Evolutionary conservation across 805 yeast species (phyloP), one percentile per base, ranked within the genome.

Genomic region (Lipomyces oligophaga): DNA sequence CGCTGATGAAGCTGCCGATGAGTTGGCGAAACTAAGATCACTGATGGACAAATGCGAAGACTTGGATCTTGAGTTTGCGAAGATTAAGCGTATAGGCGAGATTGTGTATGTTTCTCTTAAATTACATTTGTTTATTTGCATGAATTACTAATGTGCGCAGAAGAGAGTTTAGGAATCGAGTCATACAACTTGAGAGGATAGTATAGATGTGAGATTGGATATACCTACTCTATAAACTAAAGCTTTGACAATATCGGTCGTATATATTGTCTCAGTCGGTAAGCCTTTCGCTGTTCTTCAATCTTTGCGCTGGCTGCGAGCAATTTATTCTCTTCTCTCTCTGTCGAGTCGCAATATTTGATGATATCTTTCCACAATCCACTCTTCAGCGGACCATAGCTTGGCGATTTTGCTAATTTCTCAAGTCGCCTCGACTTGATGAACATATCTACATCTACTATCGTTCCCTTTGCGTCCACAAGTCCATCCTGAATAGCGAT

Each of bases 391-490:
- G 16, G 31, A 6, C 63, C 67, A 44, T 67, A 67, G 16, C 65
- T 54, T 1, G 64, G 64, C 25, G 67, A 56, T 19, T 40, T 21
- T 6, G 67, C 62, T 22, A 58, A 49, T 26, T 44, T 45, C 21
- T 43, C 45, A 18, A 59, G 45, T 38, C 51, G 43, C 32, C 39
- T 45, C 5, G 31, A 20, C 13, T 38, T 41, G 10, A 58, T 69
- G 28, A 67, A 48, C 20, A 31, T 61, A 43, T 62, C 64, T 3
- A 60, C 70, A 38, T 64, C 68, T 1, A 55, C 53, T 24, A 64
- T 40, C n/a, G 59, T 65, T 5, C 72, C 72, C 26, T 57, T 49
- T 1, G 60, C 62, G 34, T 67, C 64, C 35, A 68, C 57, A 5
- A 68, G 38, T 1, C 64, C 63, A 27, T 43, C 41, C 38, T 57